A percentile compares a stretch with the other conserved stretches of the same genome.
These are phyloP conservation scores for Kurtzmaniella quercitrusa DNA, from an alignment of 1,139 yeast genomes.

Conservation along the genomic window DNA sequence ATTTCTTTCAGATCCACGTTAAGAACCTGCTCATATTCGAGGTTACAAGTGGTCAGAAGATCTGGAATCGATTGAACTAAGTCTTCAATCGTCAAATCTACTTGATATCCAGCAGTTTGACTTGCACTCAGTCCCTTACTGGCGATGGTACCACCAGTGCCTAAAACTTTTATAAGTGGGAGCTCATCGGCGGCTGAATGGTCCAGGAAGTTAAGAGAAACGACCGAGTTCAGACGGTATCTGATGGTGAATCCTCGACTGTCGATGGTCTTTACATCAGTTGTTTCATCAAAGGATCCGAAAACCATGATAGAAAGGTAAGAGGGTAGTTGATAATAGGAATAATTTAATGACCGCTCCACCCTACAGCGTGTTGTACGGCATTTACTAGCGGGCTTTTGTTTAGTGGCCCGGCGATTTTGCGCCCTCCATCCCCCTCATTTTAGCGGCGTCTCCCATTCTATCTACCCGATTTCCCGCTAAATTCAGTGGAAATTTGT, in stretches of 20 bases:
- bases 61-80: slow-evolving; percentile 58
- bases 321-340: not conserved
- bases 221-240: slow-evolving; percentile 19
- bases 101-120: slow-evolving; percentile 66
- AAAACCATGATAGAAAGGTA: not conserved
- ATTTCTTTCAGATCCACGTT: slow-evolving; percentile 66
- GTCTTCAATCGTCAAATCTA: slow-evolving; percentile 63
- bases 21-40: slow-evolving; percentile 59
- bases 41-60: slow-evolving; percentile 35
- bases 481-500: no score
- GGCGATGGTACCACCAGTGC: slow-evolving; percentile 75
- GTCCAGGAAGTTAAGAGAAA: slow-evolving; percentile 11
- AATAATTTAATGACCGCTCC: not conserved
- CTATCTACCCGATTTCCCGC: not conserved
- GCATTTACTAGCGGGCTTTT: not conserved
- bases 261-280: slow-evolving; percentile 12
- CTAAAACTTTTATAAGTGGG: slow-evolving; percentile 54
- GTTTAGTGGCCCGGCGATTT: not conserved
- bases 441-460: not conserved
- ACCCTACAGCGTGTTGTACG: not conserved
- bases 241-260: slow-evolving; percentile 14
- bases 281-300: slow-evolving; percentile 13
- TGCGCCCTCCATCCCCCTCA: not conserved
- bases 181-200: slow-evolving; percentile 15
- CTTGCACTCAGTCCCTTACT: slow-evolving; percentile 54